Evolutionary conservation across 176 grass and related monocot species (phyloP).

Genomic region (Hordeum marinum): DNA sequence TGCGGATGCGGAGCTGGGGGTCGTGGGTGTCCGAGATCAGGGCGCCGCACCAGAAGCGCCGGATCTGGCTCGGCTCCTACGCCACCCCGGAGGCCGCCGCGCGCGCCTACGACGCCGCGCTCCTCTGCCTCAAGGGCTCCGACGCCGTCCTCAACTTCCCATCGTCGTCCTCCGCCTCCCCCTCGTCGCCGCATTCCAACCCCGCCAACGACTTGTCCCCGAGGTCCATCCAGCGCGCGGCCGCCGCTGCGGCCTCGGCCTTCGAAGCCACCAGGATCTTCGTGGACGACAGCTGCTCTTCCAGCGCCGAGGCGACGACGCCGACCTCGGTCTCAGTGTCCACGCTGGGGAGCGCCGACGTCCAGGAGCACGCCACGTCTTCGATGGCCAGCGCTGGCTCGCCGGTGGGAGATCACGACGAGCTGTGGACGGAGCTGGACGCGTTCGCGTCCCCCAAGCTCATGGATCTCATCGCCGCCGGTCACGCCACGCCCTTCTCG

Average conservation of each 20-base stretch:
- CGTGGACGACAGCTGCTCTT: slow-evolving; percentile 27
- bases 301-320: slow-evolving; percentile 21
- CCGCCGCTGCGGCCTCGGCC: slow-evolving; percentile 53
- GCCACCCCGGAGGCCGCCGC: slow-evolving; percentile 81
- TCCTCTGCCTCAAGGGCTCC: slow-evolving; percentile 84
- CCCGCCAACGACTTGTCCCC: slow-evolving; percentile 44
- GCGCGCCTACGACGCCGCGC: slow-evolving; percentile 86
- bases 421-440: slow-evolving; percentile 49
- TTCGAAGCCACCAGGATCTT: neutral
- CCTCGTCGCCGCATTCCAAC: neutral
- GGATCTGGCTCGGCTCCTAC: slow-evolving; percentile 97
- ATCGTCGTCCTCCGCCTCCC: neutral
- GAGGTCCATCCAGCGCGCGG: slow-evolving; percentile 71
- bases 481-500: slow-evolving; percentile 18
- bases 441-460: slow-evolving; percentile 32
- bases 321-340: slow-evolving; percentile 13
- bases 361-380: slow-evolving; percentile 21
- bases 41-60: slow-evolving; percentile 80
- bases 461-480: slow-evolving; percentile 34
- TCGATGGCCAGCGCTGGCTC: slow-evolving; percentile 17
- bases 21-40: slow-evolving; percentile 98
- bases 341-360: neutral
- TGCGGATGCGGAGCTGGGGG: slow-evolving; percentile 92
- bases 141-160: slow-evolving; percentile 86
- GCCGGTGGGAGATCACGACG: neutral